Percentiles rank a stretch among this genome's conserved stretches.
Evolutionary conservation across 805 yeast genomes (phyloP).

Genomic region (Metschnikowia gelsemii): DNA sequence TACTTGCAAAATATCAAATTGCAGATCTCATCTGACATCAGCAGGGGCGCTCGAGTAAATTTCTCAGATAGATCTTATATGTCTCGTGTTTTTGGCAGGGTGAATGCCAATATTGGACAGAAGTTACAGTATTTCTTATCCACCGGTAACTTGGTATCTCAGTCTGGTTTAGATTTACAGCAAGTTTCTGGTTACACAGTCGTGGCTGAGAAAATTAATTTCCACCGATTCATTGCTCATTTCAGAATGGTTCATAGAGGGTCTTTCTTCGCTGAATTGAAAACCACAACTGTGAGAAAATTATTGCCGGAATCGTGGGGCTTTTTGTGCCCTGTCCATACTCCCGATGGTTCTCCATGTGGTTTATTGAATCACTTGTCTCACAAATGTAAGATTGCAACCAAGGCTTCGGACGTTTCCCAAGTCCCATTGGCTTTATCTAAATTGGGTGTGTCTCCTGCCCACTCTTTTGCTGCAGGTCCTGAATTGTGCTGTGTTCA

Average conservation of each 20-base stretch:
- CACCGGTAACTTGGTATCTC: conserved; percentile 95
- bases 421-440: conserved; percentile 64
- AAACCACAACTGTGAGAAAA: conserved; percentile 96
- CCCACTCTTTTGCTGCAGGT: conserved; percentile 81
- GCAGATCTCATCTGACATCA: conserved; percentile 77
- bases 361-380: conserved; percentile 96
- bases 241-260: conserved; percentile 99
- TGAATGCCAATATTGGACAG: conserved; percentile 91
- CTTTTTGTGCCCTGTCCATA: conserved; percentile 96
- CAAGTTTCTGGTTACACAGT: conserved; percentile 98
- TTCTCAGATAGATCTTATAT: conserved; percentile 84
- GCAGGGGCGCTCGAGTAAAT: conserved; percentile 76
- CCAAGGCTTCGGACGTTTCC: conserved; percentile 71
- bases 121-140: conserved; percentile 92
- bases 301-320: conserved; percentile 98
- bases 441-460: conserved; percentile 77
- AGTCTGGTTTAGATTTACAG: conserved; percentile 95
- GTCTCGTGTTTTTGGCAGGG: conserved; percentile 70
- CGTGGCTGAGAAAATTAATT: conserved; percentile 97
- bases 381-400: conserved; percentile 88
- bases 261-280: conserved; percentile 96
- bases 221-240: conserved; percentile 95
- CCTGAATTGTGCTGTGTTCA: conserved; percentile 88
- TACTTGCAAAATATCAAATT: conserved; percentile 69
- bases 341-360: conserved; percentile 99